These are phyloP conservation scores for Atalantia buxifolia DNA, from an alignment of 345 rosid genomes.

Conservation along the genomic window DNA sequence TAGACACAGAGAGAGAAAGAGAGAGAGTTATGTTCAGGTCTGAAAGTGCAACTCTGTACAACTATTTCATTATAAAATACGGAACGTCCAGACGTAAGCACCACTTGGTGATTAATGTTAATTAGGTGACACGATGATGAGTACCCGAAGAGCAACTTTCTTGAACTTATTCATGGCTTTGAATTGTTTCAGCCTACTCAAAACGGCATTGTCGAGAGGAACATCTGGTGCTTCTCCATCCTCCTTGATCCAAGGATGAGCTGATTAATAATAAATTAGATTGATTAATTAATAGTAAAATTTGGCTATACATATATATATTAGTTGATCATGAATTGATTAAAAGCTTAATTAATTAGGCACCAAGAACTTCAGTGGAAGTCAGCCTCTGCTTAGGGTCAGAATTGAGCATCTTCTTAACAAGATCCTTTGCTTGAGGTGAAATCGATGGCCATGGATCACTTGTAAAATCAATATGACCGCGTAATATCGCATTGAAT, in stretches of 20 bases:
- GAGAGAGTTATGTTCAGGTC: too few relatives aligned
- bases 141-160: conserved; percentile 73
- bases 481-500: conserved; percentile 82
- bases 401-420: conserved; percentile 80
- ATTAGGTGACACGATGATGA: background rate
- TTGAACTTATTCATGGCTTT: conserved; percentile 65
- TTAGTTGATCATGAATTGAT: too few relatives aligned
- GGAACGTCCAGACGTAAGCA: too few relatives aligned
- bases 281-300: background rate
- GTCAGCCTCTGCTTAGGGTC: conserved; percentile 90
- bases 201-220: conserved; percentile 62
- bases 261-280: conserved; percentile 14
- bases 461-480: conserved; percentile 72
- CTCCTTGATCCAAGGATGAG: conserved; percentile 69
- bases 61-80: too few relatives aligned
- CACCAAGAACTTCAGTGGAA: conserved; percentile 87
- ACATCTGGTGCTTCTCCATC: conserved; percentile 74
- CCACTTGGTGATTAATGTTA: too few relatives aligned
- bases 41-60: too few relatives aligned
- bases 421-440: conserved; percentile 84
- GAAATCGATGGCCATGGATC: conserved; percentile 98
- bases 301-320: too few relatives aligned
- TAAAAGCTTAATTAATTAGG: background rate
- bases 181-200: conserved; percentile 64
- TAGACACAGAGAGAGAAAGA: too few relatives aligned